Base-by-base conservation (phyloP, 2,329 filamentous ascomycete species). In the Aschersonia sp. region DNA sequence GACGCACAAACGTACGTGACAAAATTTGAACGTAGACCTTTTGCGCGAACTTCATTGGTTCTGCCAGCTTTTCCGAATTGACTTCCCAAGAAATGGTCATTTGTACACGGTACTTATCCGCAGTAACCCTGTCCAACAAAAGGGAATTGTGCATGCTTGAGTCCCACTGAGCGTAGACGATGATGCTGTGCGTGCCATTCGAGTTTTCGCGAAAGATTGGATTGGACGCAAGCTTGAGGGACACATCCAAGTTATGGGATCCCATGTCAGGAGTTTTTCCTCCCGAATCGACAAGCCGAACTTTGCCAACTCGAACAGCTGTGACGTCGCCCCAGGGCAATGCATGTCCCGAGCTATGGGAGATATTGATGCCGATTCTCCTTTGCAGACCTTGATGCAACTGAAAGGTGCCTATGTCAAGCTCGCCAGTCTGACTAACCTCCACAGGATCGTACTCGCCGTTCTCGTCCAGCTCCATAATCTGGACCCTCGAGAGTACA, bases 361-460 rank as follows among this genome's bases (percentile, higher is more conserved):
- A 88, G n/a, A 98, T 71, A 52, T 85, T 89, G 59, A 98, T 79
- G 5, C 86, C 80, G 47, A 98, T 81, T 1, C 92, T 81, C 47
- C 92, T 78, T 62, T 98, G 92, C 46, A 98, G 69, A 30, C 92
- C 92, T 65, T 98, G 92, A 58, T 96, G 92, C 32, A 98, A 74
- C 61, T 98, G 92, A 61, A 94, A 97, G 1, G 88, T 86, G 5
- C 92, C 92, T n/a, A 75, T 72, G 58, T 98, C 92, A 40, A 89
- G 73, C 55, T 88, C 85, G 61, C 76, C 86, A 20, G 77, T 84
- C 64, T 97, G 91, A 3, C 92, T 78, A 4, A 97, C 91, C 58
- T 98, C 92, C 3, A 96, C 89, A 0, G 92, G 88, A 38, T 86
- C 75, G 58, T 98, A 97, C 47, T 89, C 85, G 43, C 92, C 92